Conservation (phyloP, 1,139 yeast species). For the Candida tetrigidarum region DNA sequence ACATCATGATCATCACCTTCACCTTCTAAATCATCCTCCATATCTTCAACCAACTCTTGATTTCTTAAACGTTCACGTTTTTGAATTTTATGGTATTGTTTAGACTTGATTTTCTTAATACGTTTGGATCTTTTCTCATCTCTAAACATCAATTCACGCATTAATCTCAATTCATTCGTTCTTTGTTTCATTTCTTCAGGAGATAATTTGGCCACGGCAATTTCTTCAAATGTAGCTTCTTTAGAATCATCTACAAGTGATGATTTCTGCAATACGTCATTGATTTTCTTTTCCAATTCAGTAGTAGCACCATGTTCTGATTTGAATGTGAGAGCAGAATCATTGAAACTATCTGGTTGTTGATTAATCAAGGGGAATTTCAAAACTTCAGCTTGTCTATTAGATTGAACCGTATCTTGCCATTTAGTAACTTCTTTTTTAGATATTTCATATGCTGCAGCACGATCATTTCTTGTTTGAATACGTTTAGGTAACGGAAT, state of each 20-base stretch:
- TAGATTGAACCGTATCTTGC: conserved; percentile 80
- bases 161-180: conserved; percentile 80
- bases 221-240: conserved; percentile 84
- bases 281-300: conserved; percentile 71
- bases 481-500: conserved; percentile 88
- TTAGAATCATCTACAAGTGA: conserved; percentile 72
- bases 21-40: conserved; percentile 47
- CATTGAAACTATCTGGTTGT: conserved; percentile 47
- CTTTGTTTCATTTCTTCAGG: conserved; percentile 80
- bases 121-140: conserved; percentile 92
- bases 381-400: conserved; percentile 84
- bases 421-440: conserved; percentile 87
- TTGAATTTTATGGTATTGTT: conserved; percentile 82
- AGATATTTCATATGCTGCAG: conserved; percentile 89
- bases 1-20: conserved; percentile 69
- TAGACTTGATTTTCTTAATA: conserved; percentile 92
- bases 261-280: conserved; percentile 63
- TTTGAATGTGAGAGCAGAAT: conserved; percentile 58
- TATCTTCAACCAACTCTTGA: conserved; percentile 66
- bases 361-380: conserved; percentile 58
- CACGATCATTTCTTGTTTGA: conserved; percentile 84
- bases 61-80: conserved; percentile 82
- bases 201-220: conserved; percentile 80
- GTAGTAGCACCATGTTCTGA: conserved; percentile 51
- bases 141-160: conserved; percentile 96